Conservation (phyloP, 2,329 filamentous ascomycete species). For the Alternaria ethzedia region DNA sequence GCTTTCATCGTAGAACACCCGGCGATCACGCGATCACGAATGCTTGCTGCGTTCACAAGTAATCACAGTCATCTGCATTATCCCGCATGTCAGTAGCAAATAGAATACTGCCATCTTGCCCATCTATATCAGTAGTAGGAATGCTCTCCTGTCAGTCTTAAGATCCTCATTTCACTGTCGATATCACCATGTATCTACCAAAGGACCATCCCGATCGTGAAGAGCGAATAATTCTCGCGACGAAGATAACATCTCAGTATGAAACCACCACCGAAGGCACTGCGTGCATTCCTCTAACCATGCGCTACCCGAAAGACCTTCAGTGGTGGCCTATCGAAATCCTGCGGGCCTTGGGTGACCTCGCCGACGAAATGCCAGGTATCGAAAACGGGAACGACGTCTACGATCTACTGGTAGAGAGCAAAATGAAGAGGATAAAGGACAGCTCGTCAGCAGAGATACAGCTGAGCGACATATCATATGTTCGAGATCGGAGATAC, state of each 20-base stretch:
- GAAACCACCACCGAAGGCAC: background rate
- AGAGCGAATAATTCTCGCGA: background rate
- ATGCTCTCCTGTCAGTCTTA: background rate
- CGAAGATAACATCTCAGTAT: background rate
- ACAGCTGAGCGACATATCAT: background rate
- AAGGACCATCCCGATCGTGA: background rate
- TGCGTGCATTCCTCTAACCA: background rate
- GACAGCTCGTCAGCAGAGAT: background rate
- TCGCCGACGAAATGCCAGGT: background rate
- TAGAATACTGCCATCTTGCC: background rate
- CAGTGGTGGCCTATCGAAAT: background rate
- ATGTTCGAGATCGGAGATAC: background rate
- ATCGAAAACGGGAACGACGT: background rate
- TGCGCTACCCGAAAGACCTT: background rate
- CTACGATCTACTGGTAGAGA: background rate
- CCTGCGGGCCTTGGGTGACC: background rate
- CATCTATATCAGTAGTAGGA: background rate
- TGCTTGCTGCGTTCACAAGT: background rate
- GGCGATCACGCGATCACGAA: background rate
- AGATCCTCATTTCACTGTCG: background rate
- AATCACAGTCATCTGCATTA: background rate
- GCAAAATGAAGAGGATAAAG: background rate
- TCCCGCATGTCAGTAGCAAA: background rate
- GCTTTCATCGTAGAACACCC: background rate
- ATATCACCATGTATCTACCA: background rate